Evolutionary conservation across 345 rosid genomes (phyloP).

Genomic region (Gossypium bickii): DNA sequence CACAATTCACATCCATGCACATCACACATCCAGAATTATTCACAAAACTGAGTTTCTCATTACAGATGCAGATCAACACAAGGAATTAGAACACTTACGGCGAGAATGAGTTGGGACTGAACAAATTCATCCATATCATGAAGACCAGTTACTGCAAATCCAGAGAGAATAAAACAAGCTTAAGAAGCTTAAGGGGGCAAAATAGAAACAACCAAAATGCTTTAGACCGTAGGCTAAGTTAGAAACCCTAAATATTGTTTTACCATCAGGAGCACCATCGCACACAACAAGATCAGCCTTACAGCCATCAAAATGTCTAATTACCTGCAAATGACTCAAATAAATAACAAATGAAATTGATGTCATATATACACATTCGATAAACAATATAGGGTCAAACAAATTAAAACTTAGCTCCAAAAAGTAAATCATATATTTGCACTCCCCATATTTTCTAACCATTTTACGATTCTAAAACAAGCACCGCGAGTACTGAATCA

Average conservation of each 20-base stretch:
- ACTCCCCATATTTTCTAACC: background rate
- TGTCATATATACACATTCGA: background rate
- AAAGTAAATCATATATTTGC: background rate
- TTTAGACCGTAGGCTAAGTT: background rate
- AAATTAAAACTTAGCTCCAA: conserved; percentile 1
- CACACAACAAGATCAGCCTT: conserved; percentile 98
- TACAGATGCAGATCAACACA: background rate
- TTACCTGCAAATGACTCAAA: conserved; percentile 48
- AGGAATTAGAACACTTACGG: conserved; percentile 46
- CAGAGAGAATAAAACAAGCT: conserved; percentile 16
- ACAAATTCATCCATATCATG: conserved; percentile 99
- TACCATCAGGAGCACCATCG: conserved; percentile 99
- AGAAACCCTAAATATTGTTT: conserved; percentile 16
- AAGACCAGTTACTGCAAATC: conserved; percentile 83
- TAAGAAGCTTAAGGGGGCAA: background rate
- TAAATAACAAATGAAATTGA: background rate
- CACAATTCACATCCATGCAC: background rate
- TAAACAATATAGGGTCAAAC: background rate
- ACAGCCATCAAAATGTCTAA: conserved; percentile 91
- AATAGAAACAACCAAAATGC: background rate
- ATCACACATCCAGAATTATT: background rate
- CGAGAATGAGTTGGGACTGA: conserved; percentile 90
- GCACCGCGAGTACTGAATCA: background rate
- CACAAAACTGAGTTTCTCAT: background rate
- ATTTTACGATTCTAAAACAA: background rate